Conservation (phyloP, 208 protist genomes). For the Acanthamoeba healyi region DNA sequence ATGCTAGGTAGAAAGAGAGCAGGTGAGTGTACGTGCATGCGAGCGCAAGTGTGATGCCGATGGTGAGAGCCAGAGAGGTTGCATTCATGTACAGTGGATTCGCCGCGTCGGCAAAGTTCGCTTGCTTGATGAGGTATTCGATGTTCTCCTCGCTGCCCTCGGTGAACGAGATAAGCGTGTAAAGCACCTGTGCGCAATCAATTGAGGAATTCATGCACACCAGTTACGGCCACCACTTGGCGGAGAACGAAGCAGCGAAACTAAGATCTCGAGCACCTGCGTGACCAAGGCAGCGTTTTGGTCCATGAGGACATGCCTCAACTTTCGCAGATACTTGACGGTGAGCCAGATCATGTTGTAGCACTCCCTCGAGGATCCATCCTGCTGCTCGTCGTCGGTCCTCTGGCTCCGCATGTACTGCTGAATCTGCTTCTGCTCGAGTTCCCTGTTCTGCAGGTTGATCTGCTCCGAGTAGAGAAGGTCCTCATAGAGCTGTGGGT, state of each 20-base stretch:
- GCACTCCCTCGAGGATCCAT: neutral
- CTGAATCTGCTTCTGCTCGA: slow-evolving; percentile 68
- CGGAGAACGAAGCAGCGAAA: too few species aligned
- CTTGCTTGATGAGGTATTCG: slow-evolving; percentile 65
- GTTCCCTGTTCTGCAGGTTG: slow-evolving; percentile 32
- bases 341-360: slow-evolving; percentile 57
- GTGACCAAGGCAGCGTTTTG: slow-evolving; percentile 13
- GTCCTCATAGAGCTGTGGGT: slow-evolving; percentile 75
- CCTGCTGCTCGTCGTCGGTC: neutral
- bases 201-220: too few species aligned
- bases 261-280: slow-evolving; percentile 32
- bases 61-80: neutral
- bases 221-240: too few species aligned
- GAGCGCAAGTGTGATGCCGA: too few species aligned
- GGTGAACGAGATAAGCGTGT: slow-evolving; percentile 45
- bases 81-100: slow-evolving; percentile 18
- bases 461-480: slow-evolving; percentile 59
- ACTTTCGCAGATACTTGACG: slow-evolving; percentile 63
- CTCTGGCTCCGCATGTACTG: slow-evolving; percentile 58
- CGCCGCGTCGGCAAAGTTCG: slow-evolving; percentile 18
- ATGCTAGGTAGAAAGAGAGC: neutral
- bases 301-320: slow-evolving; percentile 46
- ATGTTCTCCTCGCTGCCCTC: slow-evolving; percentile 64
- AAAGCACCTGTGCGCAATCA: slow-evolving; percentile 41
- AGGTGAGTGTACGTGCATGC: too few species aligned